A percentile compares a stretch with the other conserved stretches of the same genome.
These are phyloP conservation scores for Morella rubra DNA, from an alignment of 306 rosid species.

Conservation along the genomic window DNA sequence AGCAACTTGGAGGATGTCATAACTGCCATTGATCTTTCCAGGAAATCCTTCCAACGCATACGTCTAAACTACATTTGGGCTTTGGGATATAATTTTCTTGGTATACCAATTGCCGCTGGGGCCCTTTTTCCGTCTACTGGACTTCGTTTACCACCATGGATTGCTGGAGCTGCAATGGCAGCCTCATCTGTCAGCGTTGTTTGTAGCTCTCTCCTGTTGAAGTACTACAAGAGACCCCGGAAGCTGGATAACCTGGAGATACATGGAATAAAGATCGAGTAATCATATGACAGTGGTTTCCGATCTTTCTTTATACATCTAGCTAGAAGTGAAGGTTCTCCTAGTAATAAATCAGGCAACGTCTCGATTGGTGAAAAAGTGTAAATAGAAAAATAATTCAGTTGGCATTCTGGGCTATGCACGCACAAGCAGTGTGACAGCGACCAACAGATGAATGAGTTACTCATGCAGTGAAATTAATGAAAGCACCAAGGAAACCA, in stretches of 20 bases:
- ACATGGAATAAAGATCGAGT: slow-evolving; percentile 44
- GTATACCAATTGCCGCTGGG: slow-evolving; percentile 79
- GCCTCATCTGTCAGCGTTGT: slow-evolving; percentile 88
- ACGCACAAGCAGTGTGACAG: neutral
- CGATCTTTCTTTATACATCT: neutral
- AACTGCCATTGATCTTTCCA: slow-evolving; percentile 74
- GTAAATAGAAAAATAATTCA: neutral
- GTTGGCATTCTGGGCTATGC: neutral
- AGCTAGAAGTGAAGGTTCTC: neutral
- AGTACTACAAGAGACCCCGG: slow-evolving; percentile 60
- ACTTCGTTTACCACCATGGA: slow-evolving; percentile 75
- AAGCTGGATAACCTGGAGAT: slow-evolving; percentile 53
- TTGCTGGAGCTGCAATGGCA: slow-evolving; percentile 96
- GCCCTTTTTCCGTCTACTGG: slow-evolving; percentile 54
- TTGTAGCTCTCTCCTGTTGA: slow-evolving; percentile 72
- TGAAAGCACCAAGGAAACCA: neutral
- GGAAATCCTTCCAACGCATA: slow-evolving; percentile 59
- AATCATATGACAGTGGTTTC: slow-evolving; percentile 5
- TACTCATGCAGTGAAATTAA: neutral
- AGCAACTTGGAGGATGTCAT: slow-evolving; percentile 82
- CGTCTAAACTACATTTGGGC: slow-evolving; percentile 81
- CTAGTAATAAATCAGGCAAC: neutral
- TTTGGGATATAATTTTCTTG: slow-evolving; percentile 67
- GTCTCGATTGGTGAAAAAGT: neutral
- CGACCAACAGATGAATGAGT: neutral